Percentiles rank a stretch among this genome's conserved stretches.
Evolutionary conservation across 495 filamentous ascomycete species (phyloP).

Genomic region (Hyaloscypha bicolor): DNA sequence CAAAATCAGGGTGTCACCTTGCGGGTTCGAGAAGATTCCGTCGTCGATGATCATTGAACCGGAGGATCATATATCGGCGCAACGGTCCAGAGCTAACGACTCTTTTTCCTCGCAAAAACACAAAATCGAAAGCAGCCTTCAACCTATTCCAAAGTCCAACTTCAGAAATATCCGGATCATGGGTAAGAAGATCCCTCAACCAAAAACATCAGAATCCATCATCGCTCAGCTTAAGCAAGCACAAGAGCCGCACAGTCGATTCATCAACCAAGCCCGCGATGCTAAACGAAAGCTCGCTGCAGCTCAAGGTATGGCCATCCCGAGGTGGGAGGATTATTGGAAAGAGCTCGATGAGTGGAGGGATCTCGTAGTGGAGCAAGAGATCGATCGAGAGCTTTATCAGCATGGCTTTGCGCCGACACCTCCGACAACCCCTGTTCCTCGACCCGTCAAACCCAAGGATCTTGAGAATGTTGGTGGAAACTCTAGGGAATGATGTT

Average conservation of each 20-base stretch:
- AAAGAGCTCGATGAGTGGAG: slow-evolving; percentile 2
- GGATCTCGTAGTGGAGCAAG: not conserved
- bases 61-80: not conserved
- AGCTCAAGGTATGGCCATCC: not conserved
- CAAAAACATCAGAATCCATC: not conserved
- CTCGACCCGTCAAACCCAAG: not conserved
- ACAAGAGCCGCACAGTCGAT: not conserved
- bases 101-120: too few relatives aligned
- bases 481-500: not conserved
- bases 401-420: not conserved
- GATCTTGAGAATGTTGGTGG: not conserved
- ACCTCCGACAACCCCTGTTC: not conserved
- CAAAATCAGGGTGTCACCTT: not conserved
- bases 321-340: not conserved
- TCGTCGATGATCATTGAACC: not conserved
- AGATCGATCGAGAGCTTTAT: not conserved
- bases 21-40: not conserved
- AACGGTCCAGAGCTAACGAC: too few relatives aligned
- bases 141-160: too few relatives aligned
- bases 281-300: not conserved
- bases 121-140: too few relatives aligned
- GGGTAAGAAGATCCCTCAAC: not conserved
- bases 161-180: not conserved
- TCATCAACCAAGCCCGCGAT: not conserved
- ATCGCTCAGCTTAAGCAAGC: not conserved